phyloP scores from a whole-genome alignment of 495 filamentous ascomycete genomes.

The Letharia lupina region DNA sequence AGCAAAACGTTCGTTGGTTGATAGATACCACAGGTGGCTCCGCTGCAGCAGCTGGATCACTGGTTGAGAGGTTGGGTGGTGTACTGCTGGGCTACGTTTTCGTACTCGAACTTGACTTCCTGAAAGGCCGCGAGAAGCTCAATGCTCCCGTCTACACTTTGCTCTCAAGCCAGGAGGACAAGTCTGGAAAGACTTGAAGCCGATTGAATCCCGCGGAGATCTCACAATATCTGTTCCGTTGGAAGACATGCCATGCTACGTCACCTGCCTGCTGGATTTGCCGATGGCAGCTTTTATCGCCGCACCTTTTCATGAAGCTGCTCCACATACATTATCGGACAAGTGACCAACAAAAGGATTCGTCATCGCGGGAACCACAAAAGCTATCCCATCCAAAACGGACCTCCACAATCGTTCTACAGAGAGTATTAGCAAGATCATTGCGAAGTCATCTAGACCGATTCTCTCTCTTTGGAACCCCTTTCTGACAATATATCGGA shows the following conservation, averaged over 20 bases:
- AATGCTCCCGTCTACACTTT: conserved; percentile 79
- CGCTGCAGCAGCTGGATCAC: conserved; percentile 74
- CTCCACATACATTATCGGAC: not conserved
- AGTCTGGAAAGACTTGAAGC: not conserved
- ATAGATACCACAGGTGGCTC: conserved; percentile 61
- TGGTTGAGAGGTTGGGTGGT: conserved; percentile 82
- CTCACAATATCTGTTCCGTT: not conserved
- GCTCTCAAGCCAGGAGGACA: conserved; percentile 50
- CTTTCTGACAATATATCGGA: not conserved
- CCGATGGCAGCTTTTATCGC: not conserved
- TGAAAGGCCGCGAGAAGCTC: conserved; percentile 86
- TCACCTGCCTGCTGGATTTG: not conserved
- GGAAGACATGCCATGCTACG: not conserved
- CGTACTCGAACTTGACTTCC: conserved; percentile 90
- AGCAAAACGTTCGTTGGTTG: conserved; percentile 16
- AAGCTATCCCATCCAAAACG: not conserved
- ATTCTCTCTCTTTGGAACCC: not conserved
- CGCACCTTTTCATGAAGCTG: not conserved
- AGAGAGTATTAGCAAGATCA: not conserved
- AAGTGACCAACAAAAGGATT: not conserved
- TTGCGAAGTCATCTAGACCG: not conserved
- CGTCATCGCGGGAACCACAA: not conserved
- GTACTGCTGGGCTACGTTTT: conserved; percentile 81
- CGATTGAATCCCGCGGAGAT: not conserved
- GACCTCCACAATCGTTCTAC: not conserved